Evolutionary conservation across 225 moss, liverwort and hornwort genomes (phyloP).

Genomic region (Polytrichum commune): DNA sequence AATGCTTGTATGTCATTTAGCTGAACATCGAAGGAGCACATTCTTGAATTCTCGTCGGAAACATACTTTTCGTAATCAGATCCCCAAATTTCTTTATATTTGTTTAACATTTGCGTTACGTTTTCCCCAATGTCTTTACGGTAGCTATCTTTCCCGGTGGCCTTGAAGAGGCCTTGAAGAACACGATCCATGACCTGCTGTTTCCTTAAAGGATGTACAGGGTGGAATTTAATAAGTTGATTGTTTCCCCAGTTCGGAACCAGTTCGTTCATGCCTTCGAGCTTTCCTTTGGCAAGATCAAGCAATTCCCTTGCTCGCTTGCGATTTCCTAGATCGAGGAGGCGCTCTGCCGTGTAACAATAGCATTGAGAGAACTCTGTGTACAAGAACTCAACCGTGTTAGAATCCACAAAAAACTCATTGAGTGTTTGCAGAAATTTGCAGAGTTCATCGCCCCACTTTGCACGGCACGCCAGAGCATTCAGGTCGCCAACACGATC

Average conservation of each 20-base stretch:
- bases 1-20: background rate
- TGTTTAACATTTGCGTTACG: background rate
- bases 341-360: background rate
- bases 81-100: no score
- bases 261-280: background rate
- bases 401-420: background rate
- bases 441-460: constrained; percentile 8
- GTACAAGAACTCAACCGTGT: constrained; percentile 11
- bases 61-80: no score
- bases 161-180: no score
- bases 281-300: background rate
- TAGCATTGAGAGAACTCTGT: background rate
- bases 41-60: background rate
- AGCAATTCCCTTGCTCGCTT: constrained; percentile 2
- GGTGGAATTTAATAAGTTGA: background rate
- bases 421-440: constrained; percentile 8
- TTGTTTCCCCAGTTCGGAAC: background rate
- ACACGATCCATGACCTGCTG: background rate
- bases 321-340: background rate
- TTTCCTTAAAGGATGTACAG: background rate
- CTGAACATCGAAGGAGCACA: background rate
- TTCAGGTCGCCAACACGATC: background rate
- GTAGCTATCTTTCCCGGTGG: no score
- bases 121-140: background rate
- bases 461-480: background rate